Evolutionary conservation across 139 green algal species (phyloP).

Genomic region (Volvox africanus): DNA sequence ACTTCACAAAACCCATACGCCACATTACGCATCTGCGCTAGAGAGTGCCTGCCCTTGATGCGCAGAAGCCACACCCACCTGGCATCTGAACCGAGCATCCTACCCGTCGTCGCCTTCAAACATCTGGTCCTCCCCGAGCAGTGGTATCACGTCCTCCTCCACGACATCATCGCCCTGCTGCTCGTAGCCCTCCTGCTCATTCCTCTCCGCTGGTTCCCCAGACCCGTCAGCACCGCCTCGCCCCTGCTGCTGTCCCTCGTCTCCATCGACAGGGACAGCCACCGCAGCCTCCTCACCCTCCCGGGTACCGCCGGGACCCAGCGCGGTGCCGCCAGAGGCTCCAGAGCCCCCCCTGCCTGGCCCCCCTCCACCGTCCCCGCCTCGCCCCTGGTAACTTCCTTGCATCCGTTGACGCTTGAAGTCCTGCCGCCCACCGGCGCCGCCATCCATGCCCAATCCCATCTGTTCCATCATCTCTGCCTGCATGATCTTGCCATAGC

Average conservation of each 20-base stretch:
- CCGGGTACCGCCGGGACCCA: neutral
- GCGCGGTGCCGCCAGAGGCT: neutral
- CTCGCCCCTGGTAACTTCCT: neutral
- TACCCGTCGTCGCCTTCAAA: constrained; percentile 20
- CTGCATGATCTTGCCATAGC: constrained; percentile 66
- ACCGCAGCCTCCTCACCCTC: neutral
- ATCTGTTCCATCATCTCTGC: constrained; percentile 59
- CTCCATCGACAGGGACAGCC: neutral
- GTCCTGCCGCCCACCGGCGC: neutral
- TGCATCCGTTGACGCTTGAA: constrained; percentile 33
- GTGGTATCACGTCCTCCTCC: neutral
- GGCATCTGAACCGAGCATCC: neutral
- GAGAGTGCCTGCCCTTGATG: no score
- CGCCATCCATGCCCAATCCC: constrained; percentile 38
- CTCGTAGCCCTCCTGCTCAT: neutral
- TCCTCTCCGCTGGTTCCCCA: neutral
- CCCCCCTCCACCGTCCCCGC: neutral
- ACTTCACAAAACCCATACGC: no score
- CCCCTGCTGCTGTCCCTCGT: constrained; percentile 4
- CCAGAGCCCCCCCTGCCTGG: neutral
- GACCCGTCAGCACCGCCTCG: neutral
- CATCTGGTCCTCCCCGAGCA: neutral
- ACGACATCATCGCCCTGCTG: neutral
- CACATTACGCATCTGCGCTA: no score
- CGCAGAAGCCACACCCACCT: neutral